These are phyloP conservation scores for Filobasidium wieringae DNA, from an alignment of 768 basidiomycete species.

Conservation along the genomic window DNA sequence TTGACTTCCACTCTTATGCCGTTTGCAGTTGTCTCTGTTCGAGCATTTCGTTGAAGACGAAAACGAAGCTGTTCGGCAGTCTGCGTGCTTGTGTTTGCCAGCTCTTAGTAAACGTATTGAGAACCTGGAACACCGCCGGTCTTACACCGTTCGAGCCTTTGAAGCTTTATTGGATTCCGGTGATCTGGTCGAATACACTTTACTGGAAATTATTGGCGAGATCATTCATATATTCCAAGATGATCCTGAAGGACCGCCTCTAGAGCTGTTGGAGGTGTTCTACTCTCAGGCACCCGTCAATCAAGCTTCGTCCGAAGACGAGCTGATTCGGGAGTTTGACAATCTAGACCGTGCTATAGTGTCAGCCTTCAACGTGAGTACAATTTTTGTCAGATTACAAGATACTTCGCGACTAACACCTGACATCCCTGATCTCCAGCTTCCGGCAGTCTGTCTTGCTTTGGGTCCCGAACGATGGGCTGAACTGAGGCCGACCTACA, in stretches of 20 bases:
- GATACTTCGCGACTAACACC: neutral
- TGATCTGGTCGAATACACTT: conserved; percentile 57
- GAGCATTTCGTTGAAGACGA: conserved; percentile 56
- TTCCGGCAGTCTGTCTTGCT: conserved; percentile 77
- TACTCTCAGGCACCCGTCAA: conserved; percentile 33
- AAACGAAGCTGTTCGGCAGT: conserved; percentile 74
- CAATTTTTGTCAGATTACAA: neutral
- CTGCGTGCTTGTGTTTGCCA: conserved; percentile 72
- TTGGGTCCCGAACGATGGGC: conserved; percentile 65
- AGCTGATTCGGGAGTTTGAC: conserved; percentile 9
- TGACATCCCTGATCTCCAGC: conserved; percentile 73
- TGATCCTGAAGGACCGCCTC: conserved; percentile 52
- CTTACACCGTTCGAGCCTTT: conserved; percentile 57
- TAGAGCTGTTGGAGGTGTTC: conserved; percentile 63
- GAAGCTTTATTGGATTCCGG: conserved; percentile 42
- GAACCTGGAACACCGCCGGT: conserved; percentile 47
- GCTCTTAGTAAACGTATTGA: conserved; percentile 58
- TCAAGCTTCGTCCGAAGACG: neutral
- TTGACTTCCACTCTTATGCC: conserved; percentile 3
- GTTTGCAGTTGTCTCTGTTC: conserved; percentile 62
- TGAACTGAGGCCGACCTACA: conserved; percentile 56
- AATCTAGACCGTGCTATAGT: conserved; percentile 35
- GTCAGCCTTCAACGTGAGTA: conserved; percentile 38
- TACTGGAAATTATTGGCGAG: conserved; percentile 78
- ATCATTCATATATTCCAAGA: conserved; percentile 69